phyloP scores from a whole-genome alignment of 495 filamentous ascomycete species.

The Chaetomium cochliodes region DNA sequence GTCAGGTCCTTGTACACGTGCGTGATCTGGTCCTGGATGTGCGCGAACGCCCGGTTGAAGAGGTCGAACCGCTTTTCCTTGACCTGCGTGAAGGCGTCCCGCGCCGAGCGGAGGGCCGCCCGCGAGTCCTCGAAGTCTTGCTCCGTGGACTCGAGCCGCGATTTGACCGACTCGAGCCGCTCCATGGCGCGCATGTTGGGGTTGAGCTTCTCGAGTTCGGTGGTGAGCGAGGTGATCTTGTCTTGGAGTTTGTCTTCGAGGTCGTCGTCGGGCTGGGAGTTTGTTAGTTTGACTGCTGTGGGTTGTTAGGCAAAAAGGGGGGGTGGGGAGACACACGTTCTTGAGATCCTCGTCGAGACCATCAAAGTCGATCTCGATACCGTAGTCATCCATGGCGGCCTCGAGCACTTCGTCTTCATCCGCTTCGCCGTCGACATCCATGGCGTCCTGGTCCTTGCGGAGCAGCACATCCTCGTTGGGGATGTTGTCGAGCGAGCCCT shows the following conservation, averaged over 20 bases:
- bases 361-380: constrained; percentile 88
- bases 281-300: background rate
- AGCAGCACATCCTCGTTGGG: constrained; percentile 79
- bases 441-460: constrained; percentile 70
- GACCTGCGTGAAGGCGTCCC: constrained; percentile 76
- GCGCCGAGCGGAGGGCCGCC: constrained; percentile 65
- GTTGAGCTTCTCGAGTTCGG: constrained; percentile 85
- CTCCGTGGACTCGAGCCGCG: constrained; percentile 79
- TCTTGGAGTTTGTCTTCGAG: constrained; percentile 78
- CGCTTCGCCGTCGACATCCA: constrained; percentile 77
- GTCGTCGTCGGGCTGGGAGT: constrained; percentile 60
- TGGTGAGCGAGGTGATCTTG: constrained; percentile 67
- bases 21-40: constrained; percentile 92
- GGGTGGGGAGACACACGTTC: constrained; percentile 53
- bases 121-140: constrained; percentile 85
- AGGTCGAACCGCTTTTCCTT: constrained; percentile 82
- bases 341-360: constrained; percentile 82
- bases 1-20: constrained; percentile 95
- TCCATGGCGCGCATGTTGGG: constrained; percentile 96
- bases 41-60: constrained; percentile 91
- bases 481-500: constrained; percentile 80
- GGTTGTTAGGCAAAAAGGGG: background rate
- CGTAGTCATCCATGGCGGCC: constrained; percentile 71
- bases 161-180: constrained; percentile 80
- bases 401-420: constrained; percentile 58